Evolutionary conservation across 202 grass and related monocot genomes (phyloP), one percentile per base, ranked within the genome.

Genomic region (Panicum hallii): DNA sequence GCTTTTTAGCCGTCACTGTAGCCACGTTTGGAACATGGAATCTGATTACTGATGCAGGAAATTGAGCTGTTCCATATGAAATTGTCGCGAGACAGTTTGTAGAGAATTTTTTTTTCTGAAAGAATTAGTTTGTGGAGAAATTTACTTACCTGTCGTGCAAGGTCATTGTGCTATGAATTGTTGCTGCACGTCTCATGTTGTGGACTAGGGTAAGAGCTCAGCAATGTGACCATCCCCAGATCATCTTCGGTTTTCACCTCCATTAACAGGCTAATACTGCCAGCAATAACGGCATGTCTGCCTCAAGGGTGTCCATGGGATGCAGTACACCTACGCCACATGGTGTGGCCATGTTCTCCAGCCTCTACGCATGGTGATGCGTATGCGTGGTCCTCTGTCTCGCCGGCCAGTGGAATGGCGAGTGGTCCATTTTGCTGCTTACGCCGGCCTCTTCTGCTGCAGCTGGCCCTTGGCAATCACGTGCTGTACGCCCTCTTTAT

Each of bases 401-500:
- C 20, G 2, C 11, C 64, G 32, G 32, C 32, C 28, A 8, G 56
- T 41, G 48, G 55, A 77, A 55, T 60, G 55, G 41, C 53, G 38
- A 63, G 70, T 70, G 79, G 79, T 69, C 88, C 88, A 61, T 74
- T 75, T 30, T 19, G 52, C 62, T 50, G 67, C 56, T 82, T 61
- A 66, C 74, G 58, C 34, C 66, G 57, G 47, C 55, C 64, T 76
- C 63, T 55, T 54, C 68, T 85, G 82, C 6, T 26, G 80, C 43
- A 0, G 42, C 28, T 54, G 42, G 67, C 23, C 20, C 7, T 72
- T 49, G 2, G 8, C 17, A 60, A 34, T 82, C 80, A 82, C 80
- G 55, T 73, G 80, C 17, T 54, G 49, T 38, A 49, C 50, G 6
- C 38, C 16, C 13, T 55, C 41, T 14, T 9, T 38, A 42, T 49